These are phyloP conservation scores for Graphiopsis chlorocephala DNA, from an alignment of 2,329 filamentous ascomycete species.

Conservation along the genomic window DNA sequence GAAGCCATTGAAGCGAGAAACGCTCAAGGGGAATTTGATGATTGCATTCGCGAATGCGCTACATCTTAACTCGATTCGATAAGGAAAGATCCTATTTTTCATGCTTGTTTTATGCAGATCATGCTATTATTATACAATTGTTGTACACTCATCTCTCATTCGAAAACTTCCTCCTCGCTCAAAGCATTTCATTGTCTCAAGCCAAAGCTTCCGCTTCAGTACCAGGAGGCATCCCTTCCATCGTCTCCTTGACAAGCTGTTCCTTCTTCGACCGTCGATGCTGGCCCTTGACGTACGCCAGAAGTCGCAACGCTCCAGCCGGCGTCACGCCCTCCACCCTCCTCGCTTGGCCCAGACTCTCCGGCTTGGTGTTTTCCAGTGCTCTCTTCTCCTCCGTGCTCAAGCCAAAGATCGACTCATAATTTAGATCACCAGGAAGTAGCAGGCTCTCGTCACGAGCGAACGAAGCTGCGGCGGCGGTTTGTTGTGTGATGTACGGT, in stretches of 20 bases:
- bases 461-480: slow-evolving; percentile 63
- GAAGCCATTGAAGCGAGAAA: too few relatives aligned
- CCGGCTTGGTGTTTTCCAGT: slow-evolving; percentile 68
- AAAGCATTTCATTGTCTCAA: neutral
- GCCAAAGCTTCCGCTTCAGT: slow-evolving; percentile 27
- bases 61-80: neutral
- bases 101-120: neutral
- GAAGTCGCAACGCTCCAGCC: slow-evolving; percentile 52
- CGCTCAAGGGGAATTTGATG: too few relatives aligned
- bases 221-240: slow-evolving; percentile 25
- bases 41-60: too few relatives aligned
- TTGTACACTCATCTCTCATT: neutral
- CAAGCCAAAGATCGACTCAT: slow-evolving; percentile 68
- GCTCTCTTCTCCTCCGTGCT: slow-evolving; percentile 75
- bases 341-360: slow-evolving; percentile 83
- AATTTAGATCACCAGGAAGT: slow-evolving; percentile 74
- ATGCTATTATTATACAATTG: neutral
- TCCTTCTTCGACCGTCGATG: slow-evolving; percentile 34
- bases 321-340: slow-evolving; percentile 75
- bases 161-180: neutral
- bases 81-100: neutral
- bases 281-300: slow-evolving; percentile 58
- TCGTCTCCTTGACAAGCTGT: slow-evolving; percentile 30
- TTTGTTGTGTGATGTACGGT: slow-evolving; percentile 77
- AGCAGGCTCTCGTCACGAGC: slow-evolving; percentile 71